Base-by-base conservation (phyloP, 1,284 basidiomycete genomes). In the Naganishia sp. region DNA sequence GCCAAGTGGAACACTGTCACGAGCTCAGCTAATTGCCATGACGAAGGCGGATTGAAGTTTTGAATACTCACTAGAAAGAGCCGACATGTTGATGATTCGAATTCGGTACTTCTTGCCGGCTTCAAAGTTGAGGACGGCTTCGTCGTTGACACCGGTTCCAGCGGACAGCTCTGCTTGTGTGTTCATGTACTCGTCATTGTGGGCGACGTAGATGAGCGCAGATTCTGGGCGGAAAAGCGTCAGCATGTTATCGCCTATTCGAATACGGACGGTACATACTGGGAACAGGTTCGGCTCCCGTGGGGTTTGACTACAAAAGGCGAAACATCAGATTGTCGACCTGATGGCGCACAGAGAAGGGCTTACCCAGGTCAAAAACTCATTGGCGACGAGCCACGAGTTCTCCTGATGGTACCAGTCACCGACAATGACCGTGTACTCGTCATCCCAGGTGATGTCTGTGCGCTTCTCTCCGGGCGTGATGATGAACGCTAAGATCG, bases 281-380 rank as follows among this genome's bases (percentile, higher is more conserved):
- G 32, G 92, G 93, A 17, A 95, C 84, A 46, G 93, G 92, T 76
- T 96, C 93, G 0, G 88, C 88, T 51, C 94, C 94, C 28, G 85
- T 85, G 0, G 92, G 91, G 76, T 94, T 89, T 17, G 67, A 72
- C 67, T 63, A 43, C 28, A 42, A 10, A 15, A 6, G 18, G 21
- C 6, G 13, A 7, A 3, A 21, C 18, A 10, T 28, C 23, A 15
- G 23, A 31, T 41, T 11, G 3, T 6, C 17, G 21, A 9, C 18
- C 5, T 21, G n/a, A 21, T 2, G 17, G 7, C 18, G 6, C n/a
- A 3, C 1, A n/a, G 18, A n/a, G 28, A 6, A 15, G 15, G 75
- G 69, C 81, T 80, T 65, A 72, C 75, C 74, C 81, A 85, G 76
- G 80, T 89, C 77, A 96, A 81, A 80, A 95, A 98, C 49, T 85